Base-by-base conservation (phyloP, 495 filamentous ascomycete genomes). In the Usnea hakonensis region DNA sequence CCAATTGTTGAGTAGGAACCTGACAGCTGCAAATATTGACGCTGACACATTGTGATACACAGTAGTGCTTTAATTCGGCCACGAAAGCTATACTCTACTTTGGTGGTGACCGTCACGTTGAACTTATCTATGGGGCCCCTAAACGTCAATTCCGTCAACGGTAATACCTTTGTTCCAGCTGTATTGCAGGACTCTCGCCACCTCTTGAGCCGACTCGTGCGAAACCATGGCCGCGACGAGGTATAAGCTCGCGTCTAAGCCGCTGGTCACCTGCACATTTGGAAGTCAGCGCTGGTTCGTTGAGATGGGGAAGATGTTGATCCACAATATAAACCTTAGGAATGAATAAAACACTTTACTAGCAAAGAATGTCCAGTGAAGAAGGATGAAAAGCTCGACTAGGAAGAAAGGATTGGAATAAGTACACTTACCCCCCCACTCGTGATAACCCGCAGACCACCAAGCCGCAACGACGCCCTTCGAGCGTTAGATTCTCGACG, bases 201-300 rank as follows among this genome's bases (percentile, higher is more conserved):
- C 85, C 76, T 90, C 85, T 32, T 83, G 78, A 30, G 88, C 87
- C 48, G 80, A 75, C 26, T 89, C 87, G 64, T 85, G 78, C 16
- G 78, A 81, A 26, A 90, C 85, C 71, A 92, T 75, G 58, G 85
- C 84, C 73, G 83, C 86, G 55, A 93, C 86, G 66, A 95, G 75
- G 76, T 91, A 90, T 73, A 91, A 74, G 61, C 83, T 75, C 23
- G 88, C 90, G 77, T 95, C 90, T 36, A 93, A 73, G 63, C 90
- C 90, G 70, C 85, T 83, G 64, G 85, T 86, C 57, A 90, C 48
- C 48, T 52, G 48, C 26, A 32, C 0, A 32, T 9, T 19, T 32
- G 2, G 26, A 2, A 52, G 23, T 52, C 48, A 52, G 48, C 28
- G 8, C 32, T 32, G 5, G 9, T 32, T 6, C 28, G 0, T 30